Evolutionary conservation across 306 rosid species (phyloP), one percentile per base, ranked within the genome.

Genomic region (Crataegus laevigata): DNA sequence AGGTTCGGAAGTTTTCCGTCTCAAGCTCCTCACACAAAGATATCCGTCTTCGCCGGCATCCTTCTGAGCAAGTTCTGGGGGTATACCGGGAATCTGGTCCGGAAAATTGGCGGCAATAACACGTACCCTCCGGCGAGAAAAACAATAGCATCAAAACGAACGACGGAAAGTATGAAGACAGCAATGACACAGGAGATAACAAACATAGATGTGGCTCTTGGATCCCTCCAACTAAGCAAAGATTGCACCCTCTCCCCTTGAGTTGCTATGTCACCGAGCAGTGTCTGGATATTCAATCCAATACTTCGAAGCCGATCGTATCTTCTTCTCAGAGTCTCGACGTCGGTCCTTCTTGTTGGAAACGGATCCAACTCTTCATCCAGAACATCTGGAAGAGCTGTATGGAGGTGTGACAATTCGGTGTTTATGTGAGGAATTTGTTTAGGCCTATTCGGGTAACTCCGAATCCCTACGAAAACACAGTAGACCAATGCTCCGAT

Each of bases 211-310:
- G 88, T 79, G 57, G 86, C 88, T 25, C 79, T 83, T 2, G 78
- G 87, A 57, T 87, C 90, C 71, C 86, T 82, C 88, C 90, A 84
- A 69, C 79, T 84, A 69, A 87, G 71, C 73, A 84, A 34, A 71
- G 88, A 79, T 29, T 87, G 81, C 75, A 84, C 51, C 83, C 86
- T 81, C 77, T 87, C 90, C 28, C 79, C 88, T 50, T 77, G 82
- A 77, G 81, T 79, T 1, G 85, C 89, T 77, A 86, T 45, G 75
- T 86, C 84, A 2, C 84, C 84, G 1, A 86, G 80, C 40, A 64
- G 76, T 0, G 72, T 69, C 73, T 83, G 85, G 60, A 86, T 74
- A 29, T 72, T 52, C 30, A 82, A 75, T 14, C 73, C 77, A 36
- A 72, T 72, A 14, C 71, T 75, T 79, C 85, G 47, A 32, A 52